Percentiles rank a stretch among this genome's conserved stretches.
These are phyloP conservation scores for Kodamaea sp. DNA, from an alignment of 1,139 yeast genomes.

Conservation along the genomic window DNA sequence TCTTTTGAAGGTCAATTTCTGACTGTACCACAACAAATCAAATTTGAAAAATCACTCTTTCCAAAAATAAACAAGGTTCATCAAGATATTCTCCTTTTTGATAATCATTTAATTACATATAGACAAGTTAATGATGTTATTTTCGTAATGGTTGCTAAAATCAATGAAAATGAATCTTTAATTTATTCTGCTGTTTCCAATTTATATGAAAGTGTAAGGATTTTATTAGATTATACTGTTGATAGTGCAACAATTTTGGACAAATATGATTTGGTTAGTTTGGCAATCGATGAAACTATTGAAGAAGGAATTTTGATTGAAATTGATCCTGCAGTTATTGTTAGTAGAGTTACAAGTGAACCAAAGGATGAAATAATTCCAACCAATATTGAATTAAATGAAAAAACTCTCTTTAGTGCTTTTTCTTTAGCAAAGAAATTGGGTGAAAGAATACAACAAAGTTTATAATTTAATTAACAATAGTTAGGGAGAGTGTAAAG, in stretches of 20 bases:
- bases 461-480: conserved; percentile 34
- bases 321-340: conserved; percentile 82
- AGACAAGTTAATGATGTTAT: conserved; percentile 80
- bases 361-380: conserved; percentile 35
- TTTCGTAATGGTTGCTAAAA: conserved; percentile 64
- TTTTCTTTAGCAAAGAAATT: conserved; percentile 87
- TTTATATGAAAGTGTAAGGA: conserved; percentile 74
- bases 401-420: conserved; percentile 83
- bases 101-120: conserved; percentile 74
- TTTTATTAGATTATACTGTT: conserved; percentile 67
- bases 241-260: conserved; percentile 80
- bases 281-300: conserved; percentile 86
- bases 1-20: conserved; percentile 17
- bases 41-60: conserved; percentile 72
- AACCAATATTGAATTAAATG: conserved; percentile 69
- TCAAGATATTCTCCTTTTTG: conserved; percentile 77
- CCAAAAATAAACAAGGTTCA: conserved; percentile 74
- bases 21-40: conserved; percentile 59
- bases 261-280: conserved; percentile 77
- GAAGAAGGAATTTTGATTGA: conserved; percentile 92
- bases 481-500: no score
- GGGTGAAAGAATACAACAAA: conserved; percentile 84
- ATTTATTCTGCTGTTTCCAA: conserved; percentile 76
- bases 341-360: conserved; percentile 82
- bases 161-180: conserved; percentile 84